Conservation (phyloP, 345 rosid genomes). For the Raphanus sativus region DNA sequence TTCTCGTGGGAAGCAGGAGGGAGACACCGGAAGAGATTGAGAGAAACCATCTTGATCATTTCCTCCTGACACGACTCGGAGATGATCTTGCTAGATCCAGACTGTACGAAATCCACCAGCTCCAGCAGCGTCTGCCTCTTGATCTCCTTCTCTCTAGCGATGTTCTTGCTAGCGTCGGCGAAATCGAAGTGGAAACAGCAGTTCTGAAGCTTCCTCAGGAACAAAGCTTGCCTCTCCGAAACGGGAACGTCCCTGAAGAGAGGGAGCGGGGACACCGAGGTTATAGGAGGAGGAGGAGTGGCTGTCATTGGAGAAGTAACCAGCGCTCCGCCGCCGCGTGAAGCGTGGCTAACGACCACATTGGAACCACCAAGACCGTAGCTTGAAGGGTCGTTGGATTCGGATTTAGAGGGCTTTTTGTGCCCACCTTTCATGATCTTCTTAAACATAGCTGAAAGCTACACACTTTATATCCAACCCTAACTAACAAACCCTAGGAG, state of each 20-base stretch:
- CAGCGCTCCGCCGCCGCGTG: slow-evolving; percentile 40
- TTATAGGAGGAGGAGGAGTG: slow-evolving; percentile 49
- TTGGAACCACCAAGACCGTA: slow-evolving; percentile 50
- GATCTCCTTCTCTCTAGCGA: slow-evolving; percentile 74
- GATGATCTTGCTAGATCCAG: slow-evolving; percentile 75
- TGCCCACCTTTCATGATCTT: slow-evolving; percentile 84
- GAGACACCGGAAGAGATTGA: neutral
- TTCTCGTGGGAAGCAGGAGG: neutral
- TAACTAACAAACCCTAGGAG: slow-evolving; percentile 27
- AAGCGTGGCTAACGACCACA: slow-evolving; percentile 70
- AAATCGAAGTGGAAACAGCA: slow-evolving; percentile 83
- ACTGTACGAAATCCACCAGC: slow-evolving; percentile 80
- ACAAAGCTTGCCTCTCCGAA: slow-evolving; percentile 61
- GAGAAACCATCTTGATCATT: neutral
- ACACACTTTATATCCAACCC: neutral
- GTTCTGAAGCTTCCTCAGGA: slow-evolving; percentile 67
- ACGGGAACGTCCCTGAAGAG: slow-evolving; percentile 62
- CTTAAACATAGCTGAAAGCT: slow-evolving; percentile 57
- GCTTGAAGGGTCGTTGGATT: slow-evolving; percentile 47
- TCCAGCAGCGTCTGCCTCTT: slow-evolving; percentile 80
- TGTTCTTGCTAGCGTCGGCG: slow-evolving; percentile 51
- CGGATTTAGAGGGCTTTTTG: slow-evolving; percentile 73
- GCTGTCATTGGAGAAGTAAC: slow-evolving; percentile 10
- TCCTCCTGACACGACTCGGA: slow-evolving; percentile 46
- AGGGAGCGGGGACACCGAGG: slow-evolving; percentile 63